phyloP scores from a whole-genome alignment of 1,284 basidiomycete genomes.

The Pisolithus thermaeus region DNA sequence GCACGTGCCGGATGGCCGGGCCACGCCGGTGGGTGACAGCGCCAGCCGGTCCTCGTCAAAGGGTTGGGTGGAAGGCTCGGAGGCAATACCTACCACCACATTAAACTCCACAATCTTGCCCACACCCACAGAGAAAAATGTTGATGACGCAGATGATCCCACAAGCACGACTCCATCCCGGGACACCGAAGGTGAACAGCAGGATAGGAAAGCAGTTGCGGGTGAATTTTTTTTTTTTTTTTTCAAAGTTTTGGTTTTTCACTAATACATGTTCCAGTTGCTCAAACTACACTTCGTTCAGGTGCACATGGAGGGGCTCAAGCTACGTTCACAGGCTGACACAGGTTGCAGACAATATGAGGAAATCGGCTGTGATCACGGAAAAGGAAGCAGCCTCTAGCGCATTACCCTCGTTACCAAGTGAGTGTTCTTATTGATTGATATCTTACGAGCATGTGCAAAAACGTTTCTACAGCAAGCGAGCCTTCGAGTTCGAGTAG shows the following conservation, averaged over 20 bases:
- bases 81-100: constrained; percentile 15
- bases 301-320: constrained; percentile 12
- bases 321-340: constrained; percentile 11
- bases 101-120: constrained; percentile 14
- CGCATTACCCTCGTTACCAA: constrained; percentile 4
- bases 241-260: background rate
- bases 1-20: constrained; percentile 56
- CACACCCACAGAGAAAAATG: constrained; percentile 14
- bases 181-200: constrained; percentile 10
- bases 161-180: constrained; percentile 12
- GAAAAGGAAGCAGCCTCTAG: constrained; percentile 4
- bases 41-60: constrained; percentile 31
- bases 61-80: constrained; percentile 22
- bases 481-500: constrained; percentile 1
- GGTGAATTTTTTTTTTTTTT: constrained; percentile 14
- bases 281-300: constrained; percentile 13
- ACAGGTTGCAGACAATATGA: constrained; percentile 9
- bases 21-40: constrained; percentile 31
- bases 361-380: constrained; percentile 3
- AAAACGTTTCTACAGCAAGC: constrained; percentile 6
- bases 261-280: constrained; percentile 22
- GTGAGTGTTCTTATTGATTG: constrained; percentile 11
- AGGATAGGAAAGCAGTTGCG: constrained; percentile 22
- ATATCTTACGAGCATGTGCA: background rate
- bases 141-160: constrained; percentile 17